These are phyloP conservation scores for Alnus rubra DNA, from an alignment of 306 rosid genomes.

Conservation along the genomic window DNA sequence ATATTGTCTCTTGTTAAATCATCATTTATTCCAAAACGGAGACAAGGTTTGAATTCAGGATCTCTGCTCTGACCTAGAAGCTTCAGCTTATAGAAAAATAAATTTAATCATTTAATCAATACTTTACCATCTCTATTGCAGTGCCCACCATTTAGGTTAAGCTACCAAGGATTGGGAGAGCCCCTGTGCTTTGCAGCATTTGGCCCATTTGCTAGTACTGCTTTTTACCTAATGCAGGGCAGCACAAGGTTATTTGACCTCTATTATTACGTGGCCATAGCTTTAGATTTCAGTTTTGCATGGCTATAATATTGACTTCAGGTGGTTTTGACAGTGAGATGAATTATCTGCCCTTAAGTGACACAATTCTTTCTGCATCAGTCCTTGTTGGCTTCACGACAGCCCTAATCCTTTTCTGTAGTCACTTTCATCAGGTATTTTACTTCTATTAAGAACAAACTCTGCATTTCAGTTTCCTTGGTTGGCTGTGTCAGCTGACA, in stretches of 20 bases:
- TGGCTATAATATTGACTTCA: constrained; percentile 31
- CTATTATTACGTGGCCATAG: constrained; percentile 1
- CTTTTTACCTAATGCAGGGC: constrained; percentile 81
- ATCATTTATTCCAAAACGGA: no score
- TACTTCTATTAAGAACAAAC: background rate
- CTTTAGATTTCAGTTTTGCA: constrained; percentile 21
- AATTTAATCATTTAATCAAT: no score
- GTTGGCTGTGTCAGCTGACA: constrained; percentile 27
- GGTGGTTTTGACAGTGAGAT: constrained; percentile 46
- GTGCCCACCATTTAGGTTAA: constrained; percentile 93
- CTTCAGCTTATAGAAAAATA: no score
- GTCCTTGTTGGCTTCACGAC: constrained; percentile 86
- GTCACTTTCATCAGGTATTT: constrained; percentile 90
- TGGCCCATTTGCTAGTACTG: constrained; percentile 85
- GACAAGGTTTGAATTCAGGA: no score
- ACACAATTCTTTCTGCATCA: constrained; percentile 69
- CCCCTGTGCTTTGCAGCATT: constrained; percentile 93
- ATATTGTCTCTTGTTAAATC: background rate
- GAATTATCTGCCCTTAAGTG: constrained; percentile 48
- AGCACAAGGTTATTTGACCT: constrained; percentile 56
- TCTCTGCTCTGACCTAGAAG: no score
- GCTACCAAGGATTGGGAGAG: constrained; percentile 89
- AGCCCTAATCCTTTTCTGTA: constrained; percentile 80
- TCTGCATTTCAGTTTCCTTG: constrained; percentile 13
- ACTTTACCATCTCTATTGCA: constrained; percentile 34